These are phyloP conservation scores for Neonectria punicea DNA, from an alignment of 2,329 filamentous ascomycete genomes.

Conservation along the genomic window DNA sequence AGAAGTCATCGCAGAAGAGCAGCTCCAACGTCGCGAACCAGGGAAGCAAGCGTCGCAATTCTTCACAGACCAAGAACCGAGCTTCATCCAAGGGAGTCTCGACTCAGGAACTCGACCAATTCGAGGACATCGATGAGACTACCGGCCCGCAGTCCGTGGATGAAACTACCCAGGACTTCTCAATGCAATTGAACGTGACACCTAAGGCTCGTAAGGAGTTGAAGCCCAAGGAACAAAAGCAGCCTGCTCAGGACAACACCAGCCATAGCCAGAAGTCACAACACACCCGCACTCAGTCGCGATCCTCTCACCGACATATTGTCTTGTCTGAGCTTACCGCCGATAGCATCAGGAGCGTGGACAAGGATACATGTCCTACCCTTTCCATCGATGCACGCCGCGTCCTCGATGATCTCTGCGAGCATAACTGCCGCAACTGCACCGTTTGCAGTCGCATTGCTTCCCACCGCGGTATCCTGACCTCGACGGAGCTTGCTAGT, in stretches of 20 bases:
- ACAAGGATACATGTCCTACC: constrained; percentile 52
- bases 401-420: constrained; percentile 63
- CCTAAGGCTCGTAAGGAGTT: constrained; percentile 38
- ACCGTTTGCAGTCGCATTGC: constrained; percentile 66
- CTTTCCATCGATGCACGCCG: constrained; percentile 64
- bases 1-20: constrained; percentile 45
- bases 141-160: constrained; percentile 49
- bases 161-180: constrained; percentile 46
- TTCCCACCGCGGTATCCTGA: constrained; percentile 53
- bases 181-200: constrained; percentile 46
- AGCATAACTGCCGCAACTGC: constrained; percentile 67
- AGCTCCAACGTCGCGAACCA: constrained; percentile 52
- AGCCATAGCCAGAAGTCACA: constrained; percentile 41
- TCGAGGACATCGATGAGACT: constrained; percentile 49
- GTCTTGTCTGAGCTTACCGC: constrained; percentile 37
- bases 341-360: constrained; percentile 38
- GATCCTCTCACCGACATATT: constrained; percentile 40
- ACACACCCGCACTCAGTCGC: constrained; percentile 40
- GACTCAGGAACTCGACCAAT: constrained; percentile 38
- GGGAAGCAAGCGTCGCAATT: constrained; percentile 54
- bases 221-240: constrained; percentile 32
- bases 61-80: constrained; percentile 36
- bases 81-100: constrained; percentile 36
- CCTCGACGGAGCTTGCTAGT: constrained; percentile 49
- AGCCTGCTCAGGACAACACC: constrained; percentile 34